phyloP scores from a whole-genome alignment of 495 filamentous ascomycete genomes.

The Glarea lozoyensis region DNA sequence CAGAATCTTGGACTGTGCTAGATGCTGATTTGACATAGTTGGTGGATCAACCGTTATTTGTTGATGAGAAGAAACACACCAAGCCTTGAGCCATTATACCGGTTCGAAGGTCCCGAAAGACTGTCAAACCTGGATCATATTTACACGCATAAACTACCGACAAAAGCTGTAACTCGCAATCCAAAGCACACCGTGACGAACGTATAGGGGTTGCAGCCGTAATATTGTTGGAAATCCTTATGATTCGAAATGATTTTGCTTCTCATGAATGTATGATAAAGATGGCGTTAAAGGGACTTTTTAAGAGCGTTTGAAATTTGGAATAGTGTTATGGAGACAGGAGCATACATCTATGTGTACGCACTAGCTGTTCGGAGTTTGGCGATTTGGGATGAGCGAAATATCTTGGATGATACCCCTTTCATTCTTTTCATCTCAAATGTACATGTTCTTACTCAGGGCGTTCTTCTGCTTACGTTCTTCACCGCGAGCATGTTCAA shows the following conservation, averaged over 20 bases:
- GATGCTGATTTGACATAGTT: slow-evolving; percentile 29
- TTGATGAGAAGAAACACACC: slow-evolving; percentile 42
- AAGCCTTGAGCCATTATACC: slow-evolving; percentile 54
- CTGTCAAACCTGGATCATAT: slow-evolving; percentile 3
- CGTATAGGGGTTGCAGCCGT: not conserved
- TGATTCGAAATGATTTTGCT: not conserved
- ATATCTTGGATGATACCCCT: not conserved
- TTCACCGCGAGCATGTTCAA: too few relatives aligned
- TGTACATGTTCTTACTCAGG: too few relatives aligned
- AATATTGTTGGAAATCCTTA: not conserved
- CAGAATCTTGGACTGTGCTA: not conserved
- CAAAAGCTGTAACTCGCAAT: not conserved
- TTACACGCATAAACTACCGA: slow-evolving; percentile 9
- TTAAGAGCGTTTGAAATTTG: not conserved
- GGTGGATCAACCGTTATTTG: slow-evolving; percentile 60
- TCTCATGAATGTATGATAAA: not conserved
- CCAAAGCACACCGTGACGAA: not conserved
- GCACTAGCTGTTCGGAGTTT: not conserved
- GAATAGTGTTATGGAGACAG: not conserved
- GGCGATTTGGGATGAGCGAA: not conserved
- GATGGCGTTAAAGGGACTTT: not conserved
- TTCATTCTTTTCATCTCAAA: too few relatives aligned
- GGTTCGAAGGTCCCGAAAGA: slow-evolving; percentile 32
- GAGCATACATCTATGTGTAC: slow-evolving; percentile 2
- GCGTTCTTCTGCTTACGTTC: too few relatives aligned